Evolutionary conservation across 192 early-diverging fungal species (phyloP), one percentile per base, ranked within the genome.

Genomic region (Entomortierella parvispora): DNA sequence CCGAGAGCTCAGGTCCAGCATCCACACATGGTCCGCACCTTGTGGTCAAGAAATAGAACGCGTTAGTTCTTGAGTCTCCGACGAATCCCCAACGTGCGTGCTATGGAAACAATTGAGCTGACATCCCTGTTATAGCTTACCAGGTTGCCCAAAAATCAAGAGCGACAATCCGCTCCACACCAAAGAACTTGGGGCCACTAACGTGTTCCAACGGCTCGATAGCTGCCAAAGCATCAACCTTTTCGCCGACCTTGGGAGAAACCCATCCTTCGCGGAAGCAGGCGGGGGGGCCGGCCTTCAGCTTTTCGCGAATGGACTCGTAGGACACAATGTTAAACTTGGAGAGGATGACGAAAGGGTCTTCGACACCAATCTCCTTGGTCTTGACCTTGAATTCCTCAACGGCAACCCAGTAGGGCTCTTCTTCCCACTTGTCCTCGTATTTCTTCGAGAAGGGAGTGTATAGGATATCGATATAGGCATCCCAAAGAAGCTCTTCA

Each of bases 1-100:
- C 66, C 2, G 74, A 77, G 15, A 77, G 12, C 28, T 68, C 61
- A 32, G 74, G 74, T 4, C 33, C 74, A 40, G 65, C 25, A 1
- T 32, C 7, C 5, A 77, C 55, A 53, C 74, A 77, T n/a, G 74
- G 74, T 15, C 11, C 28, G 29, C 74, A 77, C 74, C 74, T 77
- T 11, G 28, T 0, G 15, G 23, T 37, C 31, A 29, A 31, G n/a
- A 33, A 25, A 9, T 3, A 40, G 22, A 12, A 54, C 37, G 37
- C 37, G 37, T n/a, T n/a, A n/a, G n/a, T n/a, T n/a, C n/a, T n/a
- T n/a, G n/a, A n/a, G n/a, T n/a, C n/a, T n/a, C n/a, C n/a, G n/a
- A n/a, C n/a, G n/a, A n/a, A n/a, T n/a, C n/a, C n/a, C n/a, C n/a
- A n/a, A n/a, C n/a, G n/a, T n/a, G n/a, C n/a, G n/a, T n/a, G n/a